A percentile compares a stretch with the other conserved stretches of the same genome.
Conservation (phyloP, 169 alveolate species). For the Eimeria necatrix region DNA sequence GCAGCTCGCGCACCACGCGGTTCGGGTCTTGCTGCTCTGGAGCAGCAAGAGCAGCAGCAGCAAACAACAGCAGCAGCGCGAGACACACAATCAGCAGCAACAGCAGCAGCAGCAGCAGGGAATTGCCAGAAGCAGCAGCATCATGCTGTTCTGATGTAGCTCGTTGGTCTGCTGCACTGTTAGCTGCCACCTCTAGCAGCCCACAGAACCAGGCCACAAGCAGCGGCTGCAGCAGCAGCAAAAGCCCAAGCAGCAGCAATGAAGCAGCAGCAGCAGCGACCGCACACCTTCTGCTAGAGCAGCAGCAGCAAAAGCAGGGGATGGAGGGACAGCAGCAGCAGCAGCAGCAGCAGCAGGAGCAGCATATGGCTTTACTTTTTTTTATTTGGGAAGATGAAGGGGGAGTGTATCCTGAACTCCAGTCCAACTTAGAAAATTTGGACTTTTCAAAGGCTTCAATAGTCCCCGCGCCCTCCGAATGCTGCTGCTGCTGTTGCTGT, state of each 20-base stretch:
- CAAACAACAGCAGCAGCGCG: not conserved
- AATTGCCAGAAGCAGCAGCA: not conserved
- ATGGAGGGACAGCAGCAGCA: not conserved
- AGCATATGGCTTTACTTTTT: not conserved
- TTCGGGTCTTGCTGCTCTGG: not conserved
- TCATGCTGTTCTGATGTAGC: too few relatives aligned
- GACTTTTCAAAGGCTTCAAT: not conserved
- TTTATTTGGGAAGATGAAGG: not conserved
- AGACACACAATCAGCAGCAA: not conserved
- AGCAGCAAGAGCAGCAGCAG: not conserved
- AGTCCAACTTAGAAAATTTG: not conserved
- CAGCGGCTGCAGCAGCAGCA: not conserved
- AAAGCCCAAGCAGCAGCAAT: not conserved
- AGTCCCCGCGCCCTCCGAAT: not conserved
- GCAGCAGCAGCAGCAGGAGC: slow-evolving; percentile 27
- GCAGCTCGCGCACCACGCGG: slow-evolving; percentile 22
- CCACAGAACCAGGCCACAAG: too few relatives aligned
- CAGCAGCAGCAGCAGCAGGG: not conserved
- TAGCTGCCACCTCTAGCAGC: too few relatives aligned
- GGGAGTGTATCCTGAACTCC: not conserved
- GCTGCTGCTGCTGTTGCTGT: not conserved
- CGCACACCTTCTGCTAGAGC: not conserved
- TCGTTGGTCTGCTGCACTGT: too few relatives aligned
- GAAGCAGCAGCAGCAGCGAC: not conserved
- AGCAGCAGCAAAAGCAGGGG: not conserved